Evolutionary conservation across 2,329 filamentous ascomycete species (phyloP).

Genomic region (Thermoascus crustaceus): DNA sequence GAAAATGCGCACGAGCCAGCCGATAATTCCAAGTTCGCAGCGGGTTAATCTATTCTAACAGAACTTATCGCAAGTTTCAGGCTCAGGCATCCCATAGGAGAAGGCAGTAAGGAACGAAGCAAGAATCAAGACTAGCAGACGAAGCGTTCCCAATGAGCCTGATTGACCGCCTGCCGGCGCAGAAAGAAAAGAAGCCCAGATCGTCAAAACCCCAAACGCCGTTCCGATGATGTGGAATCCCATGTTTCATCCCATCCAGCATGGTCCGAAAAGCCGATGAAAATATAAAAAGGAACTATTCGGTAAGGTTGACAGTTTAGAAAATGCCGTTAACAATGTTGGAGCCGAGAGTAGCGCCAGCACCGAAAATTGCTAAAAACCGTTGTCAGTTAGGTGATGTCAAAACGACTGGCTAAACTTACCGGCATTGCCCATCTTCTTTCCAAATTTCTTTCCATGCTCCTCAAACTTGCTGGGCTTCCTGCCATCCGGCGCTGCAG

Average conservation of each 20-base stretch:
- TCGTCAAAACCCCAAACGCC: conserved; percentile 26
- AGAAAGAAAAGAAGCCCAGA: background rate
- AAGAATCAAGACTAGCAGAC: no score
- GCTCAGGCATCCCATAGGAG: no score
- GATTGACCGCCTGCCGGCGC: background rate
- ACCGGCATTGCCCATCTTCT: conserved; percentile 73
- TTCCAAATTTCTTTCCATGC: conserved; percentile 89
- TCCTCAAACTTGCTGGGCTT: conserved; percentile 58
- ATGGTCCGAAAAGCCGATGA: conserved; percentile 1
- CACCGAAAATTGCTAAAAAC: conserved; percentile 77
- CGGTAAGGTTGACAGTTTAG: conserved; percentile 41
- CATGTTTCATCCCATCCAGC: background rate
- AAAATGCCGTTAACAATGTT: conserved; percentile 90
- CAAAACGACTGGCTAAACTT: conserved; percentile 16
- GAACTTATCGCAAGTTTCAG: no score
- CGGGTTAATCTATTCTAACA: no score
- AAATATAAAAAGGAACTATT: conserved; percentile 4
- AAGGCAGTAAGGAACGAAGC: no score
- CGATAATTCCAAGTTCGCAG: no score
- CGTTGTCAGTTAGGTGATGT: conserved; percentile 14
- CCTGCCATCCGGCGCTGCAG: conserved; percentile 32
- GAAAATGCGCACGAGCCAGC: no score
- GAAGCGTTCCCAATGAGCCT: background rate
- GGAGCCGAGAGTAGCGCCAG: conserved; percentile 80
- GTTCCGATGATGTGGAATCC: conserved; percentile 17